phyloP scores from a whole-genome alignment of 768 basidiomycete species.

The Fibroporia radiculosa region DNA sequence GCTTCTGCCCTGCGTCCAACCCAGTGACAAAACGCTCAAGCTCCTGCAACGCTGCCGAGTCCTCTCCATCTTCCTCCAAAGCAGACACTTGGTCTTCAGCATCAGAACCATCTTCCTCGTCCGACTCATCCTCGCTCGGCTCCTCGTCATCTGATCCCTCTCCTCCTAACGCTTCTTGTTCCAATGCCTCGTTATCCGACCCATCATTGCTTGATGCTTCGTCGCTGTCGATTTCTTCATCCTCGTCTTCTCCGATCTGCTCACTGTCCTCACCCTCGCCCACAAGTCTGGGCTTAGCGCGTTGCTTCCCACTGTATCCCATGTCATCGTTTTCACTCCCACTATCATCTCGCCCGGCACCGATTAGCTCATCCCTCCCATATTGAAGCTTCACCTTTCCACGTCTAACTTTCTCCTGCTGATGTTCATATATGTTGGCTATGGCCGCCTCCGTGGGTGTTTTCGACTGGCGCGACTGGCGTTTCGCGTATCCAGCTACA shows the following conservation, averaged over 20 bases:
- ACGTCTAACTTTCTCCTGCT: slow-evolving; percentile 41
- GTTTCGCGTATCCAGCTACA: slow-evolving; percentile 43
- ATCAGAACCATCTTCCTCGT: slow-evolving; percentile 22
- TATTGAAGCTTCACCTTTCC: slow-evolving; percentile 46
- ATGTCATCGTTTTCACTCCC: slow-evolving; percentile 31
- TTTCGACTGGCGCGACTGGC: slow-evolving; percentile 36
- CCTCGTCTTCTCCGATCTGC: slow-evolving; percentile 45
- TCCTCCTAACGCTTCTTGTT: not conserved
- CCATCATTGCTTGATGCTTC: slow-evolving; percentile 53
- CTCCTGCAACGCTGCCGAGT: slow-evolving; percentile 55
- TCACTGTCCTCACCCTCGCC: slow-evolving; percentile 65
- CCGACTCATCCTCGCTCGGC: slow-evolving; percentile 31
- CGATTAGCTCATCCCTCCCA: slow-evolving; percentile 44
- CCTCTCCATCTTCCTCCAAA: slow-evolving; percentile 38
- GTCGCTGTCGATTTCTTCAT: slow-evolving; percentile 84
- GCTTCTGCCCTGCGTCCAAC: slow-evolving; percentile 62
- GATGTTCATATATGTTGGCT: slow-evolving; percentile 60
- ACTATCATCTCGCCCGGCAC: slow-evolving; percentile 24
- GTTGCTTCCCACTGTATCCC: slow-evolving; percentile 8
- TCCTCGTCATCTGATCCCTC: slow-evolving; percentile 16
- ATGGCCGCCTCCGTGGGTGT: slow-evolving; percentile 23
- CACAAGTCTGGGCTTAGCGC: slow-evolving; percentile 39
- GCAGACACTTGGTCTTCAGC: slow-evolving; percentile 28
- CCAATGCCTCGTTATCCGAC: slow-evolving; percentile 17
- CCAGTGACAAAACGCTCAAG: slow-evolving; percentile 66